Base-by-base conservation (phyloP, 2,329 filamentous ascomycete species). In the Leptographium flavum region DNA sequence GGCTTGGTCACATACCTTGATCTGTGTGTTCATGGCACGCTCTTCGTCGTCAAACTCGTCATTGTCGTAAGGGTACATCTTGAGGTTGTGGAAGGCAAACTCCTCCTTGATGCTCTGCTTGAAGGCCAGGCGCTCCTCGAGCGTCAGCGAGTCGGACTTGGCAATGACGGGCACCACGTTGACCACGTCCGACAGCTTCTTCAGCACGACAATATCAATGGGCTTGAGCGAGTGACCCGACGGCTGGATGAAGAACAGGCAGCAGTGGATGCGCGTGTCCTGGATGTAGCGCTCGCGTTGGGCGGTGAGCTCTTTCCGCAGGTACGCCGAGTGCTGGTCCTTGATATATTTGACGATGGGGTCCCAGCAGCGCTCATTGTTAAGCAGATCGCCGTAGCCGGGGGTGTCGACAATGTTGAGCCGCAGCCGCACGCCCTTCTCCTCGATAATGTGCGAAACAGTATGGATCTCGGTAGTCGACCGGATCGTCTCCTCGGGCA, bases 331-430 rank as follows among this genome's bases (percentile, higher is more conserved):
- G 75, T 98, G 92, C 74, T 98, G 92, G 69, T 98, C 92, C 77
- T 98, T 98, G 77, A 98, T 98, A 71, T 98, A 98, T 75, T 98
- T 98, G 75, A 98, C 90, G 64, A 98, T 98, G 52, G 92, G 92
- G 63, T 98, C 92, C 92, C 92, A 98, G 81, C 92, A 98, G 76
- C 92, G 84, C 71, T 98, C 92, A 68, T 98, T 98, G 79, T 98
- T 98, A 68, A 98, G 92, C 62, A 95, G 79, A 60, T 98, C 92
- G 61, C 92, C 92, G 60, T 98, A 98, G 53, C 92, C 92, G 53
- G 92, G 92, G 53, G 92, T 98, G 64, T 98, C 92, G 60, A 98
- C 92, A 60, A 98, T 98, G 78, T 96, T 98, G 60, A 98, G 75
- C 58, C 92, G 79, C 60, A 98, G 81, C 62, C 92, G 88, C 56